These are phyloP conservation scores for Linaria vulgaris DNA, from an alignment of 257 asterid genomes.

Conservation along the genomic window DNA sequence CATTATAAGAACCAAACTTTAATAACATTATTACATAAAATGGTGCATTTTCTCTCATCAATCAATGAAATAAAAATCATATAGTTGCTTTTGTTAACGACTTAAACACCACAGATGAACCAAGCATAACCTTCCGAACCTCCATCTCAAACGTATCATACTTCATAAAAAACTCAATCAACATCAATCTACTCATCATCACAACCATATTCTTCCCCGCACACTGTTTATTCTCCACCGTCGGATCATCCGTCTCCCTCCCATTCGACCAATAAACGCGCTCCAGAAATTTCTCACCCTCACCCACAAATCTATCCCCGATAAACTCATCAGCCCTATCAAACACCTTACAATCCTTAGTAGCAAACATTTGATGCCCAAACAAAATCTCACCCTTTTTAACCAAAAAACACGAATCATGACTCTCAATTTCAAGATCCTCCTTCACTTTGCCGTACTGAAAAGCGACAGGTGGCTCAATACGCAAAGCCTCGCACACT, in stretches of 20 bases:
- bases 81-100: slow-evolving; percentile 36
- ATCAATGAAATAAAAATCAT: too few species aligned
- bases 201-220: slow-evolving; percentile 59
- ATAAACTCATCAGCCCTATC: slow-evolving; percentile 42
- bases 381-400: slow-evolving; percentile 77
- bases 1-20: too few species aligned
- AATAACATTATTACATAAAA: too few species aligned
- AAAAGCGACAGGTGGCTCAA: slow-evolving; percentile 71
- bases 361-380: slow-evolving; percentile 72
- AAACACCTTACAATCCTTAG: slow-evolving; percentile 59
- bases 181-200: slow-evolving; percentile 50
- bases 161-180: slow-evolving; percentile 67
- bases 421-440: slow-evolving; percentile 53
- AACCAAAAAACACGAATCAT: slow-evolving; percentile 50
- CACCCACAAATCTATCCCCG: slow-evolving; percentile 60
- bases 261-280: slow-evolving; percentile 83
- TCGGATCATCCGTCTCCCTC: slow-evolving; percentile 52
- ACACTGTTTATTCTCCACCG: slow-evolving; percentile 62
- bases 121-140: slow-evolving; percentile 32
- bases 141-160: slow-evolving; percentile 56
- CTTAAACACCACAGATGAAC: slow-evolving; percentile 48
- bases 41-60: too few species aligned
- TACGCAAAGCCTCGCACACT: slow-evolving; percentile 62
- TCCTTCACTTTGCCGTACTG: slow-evolving; percentile 63
- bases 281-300: slow-evolving; percentile 48